Percentiles rank a stretch among this genome's conserved stretches.
Conservation (phyloP, 1,284 basidiomycete genomes). For the Microbotryum scabiosae region DNA sequence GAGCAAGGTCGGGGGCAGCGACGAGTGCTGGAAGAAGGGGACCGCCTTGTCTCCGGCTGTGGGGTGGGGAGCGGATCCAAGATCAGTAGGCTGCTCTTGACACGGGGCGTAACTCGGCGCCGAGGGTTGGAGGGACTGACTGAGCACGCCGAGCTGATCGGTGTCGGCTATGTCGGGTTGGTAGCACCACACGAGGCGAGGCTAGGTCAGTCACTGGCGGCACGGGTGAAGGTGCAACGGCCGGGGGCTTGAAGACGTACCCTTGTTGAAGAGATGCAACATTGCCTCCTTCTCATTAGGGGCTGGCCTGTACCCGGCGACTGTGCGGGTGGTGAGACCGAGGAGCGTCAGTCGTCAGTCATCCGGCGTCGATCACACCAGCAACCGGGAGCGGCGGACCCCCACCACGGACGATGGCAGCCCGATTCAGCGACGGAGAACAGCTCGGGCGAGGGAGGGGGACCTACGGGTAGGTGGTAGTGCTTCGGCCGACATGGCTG, state of each 20-base stretch:
- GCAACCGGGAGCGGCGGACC: neutral
- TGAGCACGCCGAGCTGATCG: conserved; percentile 34
- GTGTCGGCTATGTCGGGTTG: conserved; percentile 28
- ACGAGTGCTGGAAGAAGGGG: conserved; percentile 34
- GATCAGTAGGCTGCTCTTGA: neutral
- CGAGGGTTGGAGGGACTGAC: conserved; percentile 5
- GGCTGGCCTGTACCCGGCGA: conserved; percentile 12
- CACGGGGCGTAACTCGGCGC: neutral
- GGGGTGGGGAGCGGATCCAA: neutral
- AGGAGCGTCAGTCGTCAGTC: neutral
- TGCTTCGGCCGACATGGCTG: conserved; percentile 16
- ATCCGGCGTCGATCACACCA: neutral
- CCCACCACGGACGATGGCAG: neutral
- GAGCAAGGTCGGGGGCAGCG: conserved; percentile 60
- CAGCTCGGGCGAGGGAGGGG: no score
- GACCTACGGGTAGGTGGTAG: conserved; percentile 13
- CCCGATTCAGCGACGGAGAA: neutral
- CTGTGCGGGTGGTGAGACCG: conserved; percentile 3
- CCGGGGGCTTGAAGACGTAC: neutral
- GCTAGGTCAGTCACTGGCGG: neutral
- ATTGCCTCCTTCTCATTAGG: conserved; percentile 16
- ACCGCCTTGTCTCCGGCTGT: conserved; percentile 36
- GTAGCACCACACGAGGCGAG: neutral
- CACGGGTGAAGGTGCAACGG: neutral
- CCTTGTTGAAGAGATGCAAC: conserved; percentile 21